Evolutionary conservation across 768 basidiomycete species (phyloP), one percentile per base, ranked within the genome.

Genomic region (Boletus rubescentipes): DNA sequence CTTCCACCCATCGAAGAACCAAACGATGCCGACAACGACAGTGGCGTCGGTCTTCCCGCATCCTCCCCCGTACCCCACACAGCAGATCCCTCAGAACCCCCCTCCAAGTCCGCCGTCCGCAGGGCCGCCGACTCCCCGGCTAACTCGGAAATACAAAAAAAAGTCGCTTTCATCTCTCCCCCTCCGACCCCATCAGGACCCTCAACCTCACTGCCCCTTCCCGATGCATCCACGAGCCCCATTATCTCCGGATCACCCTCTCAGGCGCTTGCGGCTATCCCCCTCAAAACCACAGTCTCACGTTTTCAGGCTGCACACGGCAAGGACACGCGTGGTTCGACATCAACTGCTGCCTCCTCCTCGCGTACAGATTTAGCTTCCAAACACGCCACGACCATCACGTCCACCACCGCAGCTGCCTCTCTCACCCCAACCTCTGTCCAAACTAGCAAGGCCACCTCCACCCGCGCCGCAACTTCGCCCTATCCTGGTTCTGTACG

Each of bases 131-230:
- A 75, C 46, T 62, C 63, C 36, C 46, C 54, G n/a, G 29, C 60
- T 12, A 55, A 34, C 43, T 69, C 69, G 57, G 86, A 87, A 59
- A 75, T 81, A 31, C 82, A 81, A 65, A 93, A 93, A 78, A 91
- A 91, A 73, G 91, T 93, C 41, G 91, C 90, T 26, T 93, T 93
- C 73, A 79, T 89, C 63, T 90, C 89, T 29, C 89, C 90, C 45
- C 83, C 87, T 14, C 87, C 87, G 29, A 87, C 89, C 0, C 84
- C 86, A 46, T 70, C 76, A 36, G 79, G 73, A 55, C 74, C 79
- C 55, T 66, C 67, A 49, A 55, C 67, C 57, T 81, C 85, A 69
- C 79, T 77, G 64, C 68, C 77, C 47, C 72, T 83, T 50, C 79
- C 81, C 43, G 78, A 81, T 59, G 70, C 79, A 56, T 71, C 77